Conservation (phyloP, 768 basidiomycete species). For the Rhodotorula sphaerocarpa region DNA sequence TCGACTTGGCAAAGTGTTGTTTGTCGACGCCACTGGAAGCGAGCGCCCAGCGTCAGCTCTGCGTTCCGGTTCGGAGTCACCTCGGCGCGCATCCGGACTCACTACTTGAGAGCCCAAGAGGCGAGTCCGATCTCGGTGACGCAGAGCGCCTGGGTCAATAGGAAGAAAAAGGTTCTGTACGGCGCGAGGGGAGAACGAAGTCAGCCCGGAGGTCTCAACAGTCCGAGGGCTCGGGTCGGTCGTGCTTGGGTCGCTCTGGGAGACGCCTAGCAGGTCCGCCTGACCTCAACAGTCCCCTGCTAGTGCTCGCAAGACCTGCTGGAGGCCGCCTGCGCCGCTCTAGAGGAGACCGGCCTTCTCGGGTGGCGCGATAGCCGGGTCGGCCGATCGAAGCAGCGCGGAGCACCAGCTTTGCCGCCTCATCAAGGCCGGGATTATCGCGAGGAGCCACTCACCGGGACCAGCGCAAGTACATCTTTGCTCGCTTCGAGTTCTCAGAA, state of each 20-base stretch:
- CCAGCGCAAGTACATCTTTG: slow-evolving; percentile 4
- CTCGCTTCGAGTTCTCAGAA: not conserved
- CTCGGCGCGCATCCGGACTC: not conserved
- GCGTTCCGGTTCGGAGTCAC: not conserved
- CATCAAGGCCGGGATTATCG: not conserved
- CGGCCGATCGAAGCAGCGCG: too few relatives aligned
- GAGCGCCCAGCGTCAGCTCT: too few relatives aligned
- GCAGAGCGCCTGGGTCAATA: slow-evolving; percentile 10
- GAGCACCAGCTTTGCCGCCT: not conserved
- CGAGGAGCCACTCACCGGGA: slow-evolving; percentile 1
- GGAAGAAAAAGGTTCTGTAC: slow-evolving; percentile 14
- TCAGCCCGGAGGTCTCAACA: too few relatives aligned
- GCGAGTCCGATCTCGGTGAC: slow-evolving; percentile 22
- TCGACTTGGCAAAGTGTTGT: slow-evolving; percentile 3
- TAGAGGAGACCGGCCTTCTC: too few relatives aligned
- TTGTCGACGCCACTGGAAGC: slow-evolving; percentile 20
- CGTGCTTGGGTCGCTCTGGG: too few relatives aligned
- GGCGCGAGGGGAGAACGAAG: too few relatives aligned
- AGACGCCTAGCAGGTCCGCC: too few relatives aligned
- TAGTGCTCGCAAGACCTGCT: too few relatives aligned
- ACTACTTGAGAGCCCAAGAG: slow-evolving; percentile 9
- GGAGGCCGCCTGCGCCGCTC: too few relatives aligned
- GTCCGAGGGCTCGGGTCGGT: too few relatives aligned
- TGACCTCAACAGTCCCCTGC: too few relatives aligned
- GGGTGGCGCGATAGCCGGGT: not conserved